Evolutionary conservation across 805 yeast genomes (phyloP), one percentile per base, ranked within the genome.

Genomic region (Myxozyma udenii): DNA sequence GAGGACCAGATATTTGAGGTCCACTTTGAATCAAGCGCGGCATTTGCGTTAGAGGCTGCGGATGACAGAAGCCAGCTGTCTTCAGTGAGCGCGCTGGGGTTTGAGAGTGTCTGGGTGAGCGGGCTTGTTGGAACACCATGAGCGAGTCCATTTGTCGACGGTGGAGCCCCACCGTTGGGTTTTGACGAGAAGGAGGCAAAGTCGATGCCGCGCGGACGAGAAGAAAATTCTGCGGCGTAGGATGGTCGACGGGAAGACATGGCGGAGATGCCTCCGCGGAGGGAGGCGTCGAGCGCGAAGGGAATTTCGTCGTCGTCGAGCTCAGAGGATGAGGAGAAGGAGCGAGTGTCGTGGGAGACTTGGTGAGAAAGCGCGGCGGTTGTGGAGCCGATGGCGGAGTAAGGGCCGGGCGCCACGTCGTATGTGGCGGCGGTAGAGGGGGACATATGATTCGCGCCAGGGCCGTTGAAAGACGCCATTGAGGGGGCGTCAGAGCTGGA

Each of bases 221-320:
- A 55, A 4, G 69, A 75, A 58, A 79, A 75, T 65, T 82, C 87
- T 3, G 86, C 85, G 12, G 85, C 82, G 63, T 78, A 82, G 53
- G 82, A 77, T 16, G 87, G 87, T 59, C 87, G 70, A 62, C 87
- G 72, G 3, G 83, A 77, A 9, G 79, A 76, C 33, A 81, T 76
- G 44, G 71, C 78, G 40, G 78, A 76, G 12, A 80, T 70, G 2
- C 84, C 83, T 24, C 84, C 84, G 25, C 44, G 53, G 36, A 40
- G 35, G 23, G 53, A 6, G 18, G 41, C 18, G 9, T 44, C 53
- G 46, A 40, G 38, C 16, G 45, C 24, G 37, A 32, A 45, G 16
- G 45, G 36, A 33, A 19, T 25, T 9, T 46, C 46, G 40, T 51
- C 55, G 52, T 51, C 56, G 49, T 39, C 45, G 14, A 32, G 45